Evolutionary conservation across 352 stramenopile genomes (phyloP).

Genomic region (Hyphochytrium catenoides): DNA sequence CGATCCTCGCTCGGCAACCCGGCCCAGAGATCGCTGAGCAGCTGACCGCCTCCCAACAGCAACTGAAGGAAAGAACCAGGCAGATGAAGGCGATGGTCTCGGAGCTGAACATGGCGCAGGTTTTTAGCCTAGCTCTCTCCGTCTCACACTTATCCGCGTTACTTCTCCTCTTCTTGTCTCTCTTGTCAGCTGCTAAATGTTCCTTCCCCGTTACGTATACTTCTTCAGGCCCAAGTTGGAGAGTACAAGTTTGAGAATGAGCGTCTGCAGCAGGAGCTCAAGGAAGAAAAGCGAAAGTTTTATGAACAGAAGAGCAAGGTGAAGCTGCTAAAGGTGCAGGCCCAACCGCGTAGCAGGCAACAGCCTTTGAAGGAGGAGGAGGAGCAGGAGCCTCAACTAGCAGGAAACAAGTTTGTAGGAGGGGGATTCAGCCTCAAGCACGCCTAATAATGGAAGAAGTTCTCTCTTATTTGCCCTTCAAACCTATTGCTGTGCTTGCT

Average conservation of each 20-base stretch:
- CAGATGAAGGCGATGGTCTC: conserved; percentile 88
- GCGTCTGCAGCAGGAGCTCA: conserved; percentile 60
- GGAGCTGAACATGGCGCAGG: conserved; percentile 93
- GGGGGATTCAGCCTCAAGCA: not conserved
- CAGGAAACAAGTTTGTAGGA: not conserved
- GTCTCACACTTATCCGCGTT: no score
- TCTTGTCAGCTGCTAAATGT: no score
- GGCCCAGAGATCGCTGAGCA: conserved; percentile 83
- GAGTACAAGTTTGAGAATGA: conserved; percentile 88
- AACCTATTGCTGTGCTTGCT: not conserved
- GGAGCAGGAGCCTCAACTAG: not conserved
- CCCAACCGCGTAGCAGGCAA: conserved; percentile 6
- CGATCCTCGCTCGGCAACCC: conserved; percentile 67
- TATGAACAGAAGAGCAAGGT: conserved; percentile 54
- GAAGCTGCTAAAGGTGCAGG: conserved; percentile 11
- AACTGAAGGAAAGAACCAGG: conserved; percentile 84
- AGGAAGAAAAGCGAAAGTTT: conserved; percentile 86
- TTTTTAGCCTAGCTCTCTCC: no score
- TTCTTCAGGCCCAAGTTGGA: conserved; percentile 71
- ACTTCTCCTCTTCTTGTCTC: no score
- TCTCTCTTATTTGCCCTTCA: not conserved
- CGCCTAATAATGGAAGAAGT: not conserved
- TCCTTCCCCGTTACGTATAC: no score
- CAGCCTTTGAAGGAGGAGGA: not conserved
- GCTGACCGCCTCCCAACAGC: conserved; percentile 77